Percentiles rank a stretch among this genome's conserved stretches.
These are phyloP conservation scores for Clavispora vitiphila DNA, from an alignment of 805 yeast species.

Conservation along the genomic window DNA sequence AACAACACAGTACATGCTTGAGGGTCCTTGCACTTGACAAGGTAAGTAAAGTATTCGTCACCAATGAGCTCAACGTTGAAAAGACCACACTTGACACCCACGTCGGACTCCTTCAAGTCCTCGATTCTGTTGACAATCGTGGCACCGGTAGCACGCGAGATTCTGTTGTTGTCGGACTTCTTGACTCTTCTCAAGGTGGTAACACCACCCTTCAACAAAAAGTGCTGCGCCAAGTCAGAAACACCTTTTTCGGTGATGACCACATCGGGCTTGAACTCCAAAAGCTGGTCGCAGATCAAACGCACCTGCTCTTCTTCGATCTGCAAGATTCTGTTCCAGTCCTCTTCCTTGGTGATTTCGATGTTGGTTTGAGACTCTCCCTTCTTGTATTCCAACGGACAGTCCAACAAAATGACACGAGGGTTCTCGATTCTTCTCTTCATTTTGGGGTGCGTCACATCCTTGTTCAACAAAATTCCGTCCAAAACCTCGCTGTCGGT, in stretches of 20 bases:
- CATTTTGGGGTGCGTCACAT: slow-evolving; percentile 99
- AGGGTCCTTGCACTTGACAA: slow-evolving; percentile 77
- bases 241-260: slow-evolving; percentile 98
- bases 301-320: slow-evolving; percentile 98
- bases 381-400: slow-evolving; percentile 96
- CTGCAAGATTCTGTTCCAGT: slow-evolving; percentile 91
- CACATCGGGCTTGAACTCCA: slow-evolving; percentile 83
- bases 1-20: slow-evolving; percentile 89
- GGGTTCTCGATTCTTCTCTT: slow-evolving; percentile 85
- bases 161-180: slow-evolving; percentile 93
- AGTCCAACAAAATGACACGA: slow-evolving; percentile 80
- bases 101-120: slow-evolving; percentile 84
- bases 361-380: slow-evolving; percentile 98
- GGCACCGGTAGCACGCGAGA: slow-evolving; percentile 96
- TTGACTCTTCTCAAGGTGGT: slow-evolving; percentile 90
- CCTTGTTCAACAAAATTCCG: slow-evolving; percentile 92
- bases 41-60: slow-evolving; percentile 90
- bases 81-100: slow-evolving; percentile 84
- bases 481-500: slow-evolving; percentile 82
- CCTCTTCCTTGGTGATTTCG: slow-evolving; percentile 92
- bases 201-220: slow-evolving; percentile 86
- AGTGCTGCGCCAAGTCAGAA: slow-evolving; percentile 95
- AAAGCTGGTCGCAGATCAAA: slow-evolving; percentile 75
- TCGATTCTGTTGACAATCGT: slow-evolving; percentile 94
- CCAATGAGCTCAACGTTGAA: slow-evolving; percentile 95